These are phyloP conservation scores for Suillus alpinus DNA, from an alignment of 768 basidiomycete species.

Conservation along the genomic window DNA sequence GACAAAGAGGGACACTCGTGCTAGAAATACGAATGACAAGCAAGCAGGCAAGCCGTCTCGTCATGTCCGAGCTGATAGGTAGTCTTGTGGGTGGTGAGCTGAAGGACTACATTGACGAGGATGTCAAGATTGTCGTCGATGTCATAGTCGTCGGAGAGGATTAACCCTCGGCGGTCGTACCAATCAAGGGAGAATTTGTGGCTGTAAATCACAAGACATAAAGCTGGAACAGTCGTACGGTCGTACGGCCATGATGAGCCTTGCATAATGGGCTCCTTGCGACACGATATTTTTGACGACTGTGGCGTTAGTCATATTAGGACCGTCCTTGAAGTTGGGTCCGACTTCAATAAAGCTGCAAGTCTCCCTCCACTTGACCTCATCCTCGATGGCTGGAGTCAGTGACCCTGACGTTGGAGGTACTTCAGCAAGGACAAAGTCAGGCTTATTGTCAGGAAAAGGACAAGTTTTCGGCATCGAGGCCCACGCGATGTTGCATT, in stretches of 20 bases:
- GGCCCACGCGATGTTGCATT: not conserved
- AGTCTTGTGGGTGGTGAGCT: not conserved
- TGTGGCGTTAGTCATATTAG: not conserved
- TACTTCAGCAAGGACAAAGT: not conserved
- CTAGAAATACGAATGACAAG: not conserved
- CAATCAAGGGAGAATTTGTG: constrained; percentile 27
- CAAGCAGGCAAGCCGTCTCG: not conserved
- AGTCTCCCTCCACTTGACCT: not conserved
- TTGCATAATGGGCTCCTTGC: constrained; percentile 21
- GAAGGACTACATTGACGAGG: constrained; percentile 24
- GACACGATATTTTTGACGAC: not conserved
- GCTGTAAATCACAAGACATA: constrained; percentile 29
- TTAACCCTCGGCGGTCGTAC: constrained; percentile 29
- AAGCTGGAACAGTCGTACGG: constrained; percentile 27
- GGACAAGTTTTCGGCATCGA: not conserved
- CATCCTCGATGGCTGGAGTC: not conserved
- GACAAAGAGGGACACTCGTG: not conserved
- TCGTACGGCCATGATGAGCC: too few relatives aligned
- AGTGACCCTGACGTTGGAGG: not conserved
- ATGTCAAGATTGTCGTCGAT: constrained; percentile 19
- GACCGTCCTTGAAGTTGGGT: not conserved
- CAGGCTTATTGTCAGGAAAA: not conserved
- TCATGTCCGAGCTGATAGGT: not conserved
- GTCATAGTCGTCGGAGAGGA: constrained; percentile 23
- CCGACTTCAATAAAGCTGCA: not conserved